phyloP scores from a whole-genome alignment of 2,329 filamentous ascomycete genomes.

The Calonectria fujianensis region DNA sequence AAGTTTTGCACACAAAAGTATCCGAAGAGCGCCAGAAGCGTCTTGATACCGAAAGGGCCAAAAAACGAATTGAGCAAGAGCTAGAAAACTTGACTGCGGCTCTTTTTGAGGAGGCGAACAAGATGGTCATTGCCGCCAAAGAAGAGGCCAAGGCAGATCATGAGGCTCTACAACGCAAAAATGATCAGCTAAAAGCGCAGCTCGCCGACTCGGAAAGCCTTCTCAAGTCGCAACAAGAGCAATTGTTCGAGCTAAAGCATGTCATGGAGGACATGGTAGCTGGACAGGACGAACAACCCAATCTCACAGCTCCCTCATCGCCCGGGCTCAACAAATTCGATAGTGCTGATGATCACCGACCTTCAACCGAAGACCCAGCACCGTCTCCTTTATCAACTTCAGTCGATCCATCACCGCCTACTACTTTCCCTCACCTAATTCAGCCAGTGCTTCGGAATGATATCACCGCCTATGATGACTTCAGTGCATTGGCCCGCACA shows the following conservation, averaged over 20 bases:
- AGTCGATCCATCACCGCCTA: constrained; percentile 73
- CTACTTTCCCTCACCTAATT: constrained; percentile 87
- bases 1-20: constrained; percentile 73
- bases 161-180: constrained; percentile 86
- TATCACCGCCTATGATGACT: constrained; percentile 88
- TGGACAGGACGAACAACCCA: constrained; percentile 82
- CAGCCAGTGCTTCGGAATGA: constrained; percentile 90
- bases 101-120: constrained; percentile 98
- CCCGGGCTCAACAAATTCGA: constrained; percentile 85
- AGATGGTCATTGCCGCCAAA: constrained; percentile 93
- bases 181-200: constrained; percentile 90
- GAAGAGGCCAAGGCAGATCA: constrained; percentile 91
- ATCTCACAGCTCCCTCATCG: constrained; percentile 87
- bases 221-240: constrained; percentile 92
- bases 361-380: constrained; percentile 56
- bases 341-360: constrained; percentile 66
- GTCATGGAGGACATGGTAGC: constrained; percentile 92
- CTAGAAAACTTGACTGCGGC: constrained; percentile 92
- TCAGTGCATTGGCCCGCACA: constrained; percentile 83
- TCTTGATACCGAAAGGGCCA: constrained; percentile 82
- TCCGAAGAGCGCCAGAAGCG: constrained; percentile 80
- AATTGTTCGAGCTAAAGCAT: constrained; percentile 90
- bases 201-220: constrained; percentile 90
- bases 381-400: constrained; percentile 58
- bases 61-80: constrained; percentile 93